phyloP scores from a whole-genome alignment of 2,329 filamentous ascomycete genomes.

The Ascochyta koolunga region DNA sequence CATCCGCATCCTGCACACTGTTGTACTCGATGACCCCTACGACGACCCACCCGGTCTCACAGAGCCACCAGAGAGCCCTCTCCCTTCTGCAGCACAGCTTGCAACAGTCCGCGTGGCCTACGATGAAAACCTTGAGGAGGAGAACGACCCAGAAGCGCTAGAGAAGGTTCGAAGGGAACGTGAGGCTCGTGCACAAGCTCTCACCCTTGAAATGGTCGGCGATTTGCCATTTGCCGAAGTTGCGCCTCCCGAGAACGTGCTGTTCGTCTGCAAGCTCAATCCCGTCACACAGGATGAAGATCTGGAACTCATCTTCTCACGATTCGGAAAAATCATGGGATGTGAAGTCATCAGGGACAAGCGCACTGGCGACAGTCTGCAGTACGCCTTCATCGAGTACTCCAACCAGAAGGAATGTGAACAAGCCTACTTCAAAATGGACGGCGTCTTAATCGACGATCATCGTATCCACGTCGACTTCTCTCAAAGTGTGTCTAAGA shows the following conservation, averaged over 20 bases:
- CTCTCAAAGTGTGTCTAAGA: slow-evolving; percentile 86
- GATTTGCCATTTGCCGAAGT: slow-evolving; percentile 97
- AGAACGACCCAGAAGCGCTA: slow-evolving; percentile 78
- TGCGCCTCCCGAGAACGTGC: slow-evolving; percentile 92
- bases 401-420: slow-evolving; percentile 92
- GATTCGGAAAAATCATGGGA: slow-evolving; percentile 92
- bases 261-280: slow-evolving; percentile 98
- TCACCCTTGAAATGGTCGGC: slow-evolving; percentile 97
- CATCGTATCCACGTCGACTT: slow-evolving; percentile 98
- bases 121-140: slow-evolving; percentile 79
- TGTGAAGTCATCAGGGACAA: slow-evolving; percentile 96
- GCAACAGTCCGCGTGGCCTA: slow-evolving; percentile 91
- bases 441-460: slow-evolving; percentile 94
- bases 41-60: slow-evolving; percentile 78
- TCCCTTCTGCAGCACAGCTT: slow-evolving; percentile 82
- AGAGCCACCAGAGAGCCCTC: slow-evolving; percentile 79
- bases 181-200: slow-evolving; percentile 89
- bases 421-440: slow-evolving; percentile 98
- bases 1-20: slow-evolving; percentile 91
- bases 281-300: slow-evolving; percentile 95
- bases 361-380: slow-evolving; percentile 90
- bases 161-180: slow-evolving; percentile 84
- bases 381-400: slow-evolving; percentile 98
- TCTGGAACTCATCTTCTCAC: slow-evolving; percentile 92
- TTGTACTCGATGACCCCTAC: slow-evolving; percentile 90